These are phyloP conservation scores for Citrus australasica DNA, from an alignment of 345 rosid species.

Conservation along the genomic window DNA sequence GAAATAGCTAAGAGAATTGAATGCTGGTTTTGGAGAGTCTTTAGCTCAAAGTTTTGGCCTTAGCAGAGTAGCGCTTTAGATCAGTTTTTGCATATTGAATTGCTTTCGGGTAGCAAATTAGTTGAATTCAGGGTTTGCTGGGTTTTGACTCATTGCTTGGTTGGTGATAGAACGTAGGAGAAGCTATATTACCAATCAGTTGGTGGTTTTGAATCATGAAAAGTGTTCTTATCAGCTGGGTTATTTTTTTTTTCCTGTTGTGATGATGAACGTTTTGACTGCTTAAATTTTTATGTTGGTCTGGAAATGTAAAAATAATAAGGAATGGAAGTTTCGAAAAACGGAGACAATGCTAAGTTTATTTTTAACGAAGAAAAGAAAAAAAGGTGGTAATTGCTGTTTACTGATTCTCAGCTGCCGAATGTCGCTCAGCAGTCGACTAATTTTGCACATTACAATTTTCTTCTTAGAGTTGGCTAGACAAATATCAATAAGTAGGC, in stretches of 20 bases:
- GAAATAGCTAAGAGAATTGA: background rate
- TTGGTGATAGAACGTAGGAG: constrained; percentile 6
- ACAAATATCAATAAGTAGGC: background rate
- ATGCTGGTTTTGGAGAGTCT: background rate
- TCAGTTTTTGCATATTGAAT: background rate
- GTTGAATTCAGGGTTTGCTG: background rate
- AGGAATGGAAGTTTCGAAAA: background rate
- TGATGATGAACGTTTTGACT: background rate
- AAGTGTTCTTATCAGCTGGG: background rate
- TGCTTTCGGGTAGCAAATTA: background rate
- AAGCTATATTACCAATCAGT: background rate
- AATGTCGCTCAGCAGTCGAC: background rate
- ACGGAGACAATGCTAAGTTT: background rate
- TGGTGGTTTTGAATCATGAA: constrained; percentile 1
- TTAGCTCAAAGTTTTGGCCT: background rate
- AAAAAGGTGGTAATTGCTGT: background rate
- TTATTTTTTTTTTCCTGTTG: background rate
- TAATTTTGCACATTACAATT: background rate
- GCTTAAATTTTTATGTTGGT: background rate
- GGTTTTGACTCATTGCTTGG: background rate
- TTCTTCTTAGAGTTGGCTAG: background rate
- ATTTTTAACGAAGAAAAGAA: background rate
- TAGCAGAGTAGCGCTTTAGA: background rate
- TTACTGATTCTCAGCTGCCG: background rate
- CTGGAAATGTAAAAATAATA: background rate